Conservation (phyloP, 768 basidiomycete genomes). For the Zangia roseola region DNA sequence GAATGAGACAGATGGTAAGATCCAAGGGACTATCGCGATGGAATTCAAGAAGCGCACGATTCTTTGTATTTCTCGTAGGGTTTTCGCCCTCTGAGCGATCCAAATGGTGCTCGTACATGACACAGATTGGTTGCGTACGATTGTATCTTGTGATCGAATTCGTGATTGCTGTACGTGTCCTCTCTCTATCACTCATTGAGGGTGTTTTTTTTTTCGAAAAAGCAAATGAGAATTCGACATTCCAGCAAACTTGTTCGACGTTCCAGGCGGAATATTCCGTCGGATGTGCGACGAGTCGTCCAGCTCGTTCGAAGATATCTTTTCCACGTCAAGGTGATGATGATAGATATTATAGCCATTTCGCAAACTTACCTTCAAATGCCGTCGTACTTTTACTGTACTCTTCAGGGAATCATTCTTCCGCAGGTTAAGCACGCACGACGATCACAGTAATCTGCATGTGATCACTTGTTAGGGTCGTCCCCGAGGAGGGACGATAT, state of each 20-base stretch:
- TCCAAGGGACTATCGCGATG: conserved; percentile 84
- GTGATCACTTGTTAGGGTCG: no score
- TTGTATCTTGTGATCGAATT: conserved; percentile 85
- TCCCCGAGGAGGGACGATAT: no score
- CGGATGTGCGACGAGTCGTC: conserved; percentile 86
- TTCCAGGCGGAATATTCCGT: conserved; percentile 66
- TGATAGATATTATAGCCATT: no score
- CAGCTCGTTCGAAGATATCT: conserved; percentile 71
- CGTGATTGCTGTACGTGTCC: conserved; percentile 68
- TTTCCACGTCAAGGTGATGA: neutral
- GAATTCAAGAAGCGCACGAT: conserved; percentile 86
- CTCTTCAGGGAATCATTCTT: no score
- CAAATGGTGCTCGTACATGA: neutral
- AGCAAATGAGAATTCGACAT: conserved; percentile 71
- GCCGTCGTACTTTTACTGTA: no score
- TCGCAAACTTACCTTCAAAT: no score
- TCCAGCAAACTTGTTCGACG: conserved; percentile 61
- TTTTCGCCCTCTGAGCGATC: conserved; percentile 11
- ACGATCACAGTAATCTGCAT: no score
- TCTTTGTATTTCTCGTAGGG: conserved; percentile 83
- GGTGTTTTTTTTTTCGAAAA: conserved; percentile 1
- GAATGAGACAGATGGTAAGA: conserved; percentile 87
- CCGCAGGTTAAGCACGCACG: no score
- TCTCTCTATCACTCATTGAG: no score
- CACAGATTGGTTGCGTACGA: conserved; percentile 80